These are phyloP conservation scores for Terfezia boudieri DNA, from an alignment of 495 filamentous ascomycete species.

Conservation along the genomic window DNA sequence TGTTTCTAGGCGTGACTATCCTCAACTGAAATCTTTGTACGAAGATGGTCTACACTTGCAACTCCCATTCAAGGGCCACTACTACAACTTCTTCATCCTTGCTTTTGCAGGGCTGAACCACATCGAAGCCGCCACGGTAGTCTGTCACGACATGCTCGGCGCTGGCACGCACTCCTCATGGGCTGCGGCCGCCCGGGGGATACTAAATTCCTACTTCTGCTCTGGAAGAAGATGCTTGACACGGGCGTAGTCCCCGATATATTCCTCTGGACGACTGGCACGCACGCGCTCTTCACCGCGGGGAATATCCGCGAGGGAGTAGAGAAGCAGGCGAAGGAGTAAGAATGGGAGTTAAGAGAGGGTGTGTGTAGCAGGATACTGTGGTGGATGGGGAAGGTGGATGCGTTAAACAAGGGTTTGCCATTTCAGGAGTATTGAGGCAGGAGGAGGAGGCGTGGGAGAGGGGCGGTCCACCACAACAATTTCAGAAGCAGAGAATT, in stretches of 20 bases:
- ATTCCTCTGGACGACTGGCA: constrained; percentile 13
- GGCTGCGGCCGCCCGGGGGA: constrained; percentile 3
- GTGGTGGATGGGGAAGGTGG: background rate
- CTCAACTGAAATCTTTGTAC: constrained; percentile 3
- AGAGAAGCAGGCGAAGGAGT: background rate
- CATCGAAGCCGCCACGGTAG: constrained; percentile 1
- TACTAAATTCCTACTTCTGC: constrained; percentile 2
- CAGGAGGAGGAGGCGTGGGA: background rate
- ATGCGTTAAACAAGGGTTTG: background rate
- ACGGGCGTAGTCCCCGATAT: constrained; percentile 11
- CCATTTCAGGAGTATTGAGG: background rate
- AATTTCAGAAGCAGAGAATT: background rate
- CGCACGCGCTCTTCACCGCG: constrained; percentile 8
- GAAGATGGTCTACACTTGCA: background rate
- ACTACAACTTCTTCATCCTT: constrained; percentile 9
- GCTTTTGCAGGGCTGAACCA: constrained; percentile 5
- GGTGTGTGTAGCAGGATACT: background rate
- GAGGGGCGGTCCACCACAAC: background rate
- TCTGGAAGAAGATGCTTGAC: constrained; percentile 12
- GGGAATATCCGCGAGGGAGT: constrained; percentile 5
- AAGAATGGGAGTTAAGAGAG: background rate
- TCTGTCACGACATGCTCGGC: constrained; percentile 15
- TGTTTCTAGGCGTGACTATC: background rate
- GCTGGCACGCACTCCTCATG: constrained; percentile 13
- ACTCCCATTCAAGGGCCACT: background rate